phyloP scores from a whole-genome alignment of 1,284 basidiomycete genomes.

The Tilletia walkeri region DNA sequence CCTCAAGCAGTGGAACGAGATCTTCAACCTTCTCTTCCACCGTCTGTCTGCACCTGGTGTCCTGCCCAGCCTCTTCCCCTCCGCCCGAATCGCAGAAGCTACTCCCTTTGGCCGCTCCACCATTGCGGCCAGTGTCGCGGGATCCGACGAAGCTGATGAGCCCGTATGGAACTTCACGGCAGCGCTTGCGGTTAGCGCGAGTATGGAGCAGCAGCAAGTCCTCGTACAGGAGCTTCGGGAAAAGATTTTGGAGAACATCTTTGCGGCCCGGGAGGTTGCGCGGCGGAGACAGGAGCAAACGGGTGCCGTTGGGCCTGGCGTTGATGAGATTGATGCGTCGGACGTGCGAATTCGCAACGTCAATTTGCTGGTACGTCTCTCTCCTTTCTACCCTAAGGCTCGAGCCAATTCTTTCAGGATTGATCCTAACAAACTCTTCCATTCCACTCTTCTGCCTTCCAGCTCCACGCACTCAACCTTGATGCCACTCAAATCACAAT shows the following conservation, averaged over 20 bases:
- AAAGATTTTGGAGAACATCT: slow-evolving; percentile 83
- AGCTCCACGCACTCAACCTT: slow-evolving; percentile 51
- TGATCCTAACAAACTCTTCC: neutral
- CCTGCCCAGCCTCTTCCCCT: slow-evolving; percentile 81
- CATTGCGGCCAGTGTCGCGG: neutral
- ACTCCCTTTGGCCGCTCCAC: neutral
- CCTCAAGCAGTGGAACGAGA: slow-evolving; percentile 71
- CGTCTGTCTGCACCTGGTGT: slow-evolving; percentile 67
- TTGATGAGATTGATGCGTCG: slow-evolving; percentile 17
- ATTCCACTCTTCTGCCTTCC: neutral
- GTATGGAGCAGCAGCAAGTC: slow-evolving; percentile 77
- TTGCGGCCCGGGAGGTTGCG: slow-evolving; percentile 63
- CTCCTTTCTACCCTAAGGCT: slow-evolving; percentile 56
- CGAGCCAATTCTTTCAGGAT: neutral
- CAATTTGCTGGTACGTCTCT: slow-evolving; percentile 38
- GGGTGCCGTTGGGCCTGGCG: neutral
- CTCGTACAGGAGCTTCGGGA: slow-evolving; percentile 84
- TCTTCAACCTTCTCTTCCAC: slow-evolving; percentile 78
- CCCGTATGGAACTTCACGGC: slow-evolving; percentile 90
- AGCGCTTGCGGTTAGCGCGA: slow-evolving; percentile 79
- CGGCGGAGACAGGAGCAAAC: neutral
- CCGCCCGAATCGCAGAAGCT: slow-evolving; percentile 62
- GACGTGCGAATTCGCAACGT: slow-evolving; percentile 51
- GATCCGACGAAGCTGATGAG: slow-evolving; percentile 75
- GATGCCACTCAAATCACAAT: slow-evolving; percentile 54